Conservation (phyloP, 768 basidiomycete genomes). For the Psilocybe tampanensis region DNA sequence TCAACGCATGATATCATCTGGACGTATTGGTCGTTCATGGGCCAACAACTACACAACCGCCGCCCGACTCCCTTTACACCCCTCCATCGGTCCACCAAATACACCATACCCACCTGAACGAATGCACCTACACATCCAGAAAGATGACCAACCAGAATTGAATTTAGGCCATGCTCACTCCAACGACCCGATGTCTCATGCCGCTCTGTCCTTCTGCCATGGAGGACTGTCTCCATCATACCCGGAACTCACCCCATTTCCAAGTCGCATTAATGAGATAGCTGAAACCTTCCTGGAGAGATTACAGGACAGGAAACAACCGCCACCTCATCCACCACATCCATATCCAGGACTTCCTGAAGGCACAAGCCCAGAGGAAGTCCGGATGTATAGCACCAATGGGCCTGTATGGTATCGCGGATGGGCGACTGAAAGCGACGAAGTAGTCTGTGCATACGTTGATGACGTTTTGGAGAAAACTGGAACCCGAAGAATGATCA, state of each 20-base stretch:
- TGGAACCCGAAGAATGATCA: slow-evolving; percentile 86
- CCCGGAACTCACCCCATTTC: slow-evolving; percentile 76
- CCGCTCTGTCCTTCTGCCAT: slow-evolving; percentile 91
- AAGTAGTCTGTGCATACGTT: slow-evolving; percentile 69
- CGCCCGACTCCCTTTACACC: slow-evolving; percentile 80
- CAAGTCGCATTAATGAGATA: slow-evolving; percentile 78
- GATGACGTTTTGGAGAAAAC: slow-evolving; percentile 71
- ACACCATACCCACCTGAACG: slow-evolving; percentile 50
- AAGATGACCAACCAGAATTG: slow-evolving; percentile 20
- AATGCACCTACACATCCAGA: slow-evolving; percentile 30
- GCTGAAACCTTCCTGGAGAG: slow-evolving; percentile 69
- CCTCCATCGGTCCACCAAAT: slow-evolving; percentile 67
- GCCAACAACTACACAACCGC: slow-evolving; percentile 83
- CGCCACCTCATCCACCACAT: slow-evolving; percentile 82
- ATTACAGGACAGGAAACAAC: slow-evolving; percentile 64
- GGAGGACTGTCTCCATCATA: slow-evolving; percentile 87
- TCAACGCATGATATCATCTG: slow-evolving; percentile 72
- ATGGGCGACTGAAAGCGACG: slow-evolving; percentile 80
- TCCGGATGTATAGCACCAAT: slow-evolving; percentile 68
- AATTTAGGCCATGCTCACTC: slow-evolving; percentile 6
- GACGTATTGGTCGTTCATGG: slow-evolving; percentile 83
- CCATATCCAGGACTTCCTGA: slow-evolving; percentile 73
- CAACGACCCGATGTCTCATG: slow-evolving; percentile 46
- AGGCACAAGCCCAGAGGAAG: slow-evolving; percentile 65
- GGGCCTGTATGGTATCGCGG: slow-evolving; percentile 97